Evolutionary conservation across 805 yeast species (phyloP).

Genomic region (Nakazawaea siamensis): DNA sequence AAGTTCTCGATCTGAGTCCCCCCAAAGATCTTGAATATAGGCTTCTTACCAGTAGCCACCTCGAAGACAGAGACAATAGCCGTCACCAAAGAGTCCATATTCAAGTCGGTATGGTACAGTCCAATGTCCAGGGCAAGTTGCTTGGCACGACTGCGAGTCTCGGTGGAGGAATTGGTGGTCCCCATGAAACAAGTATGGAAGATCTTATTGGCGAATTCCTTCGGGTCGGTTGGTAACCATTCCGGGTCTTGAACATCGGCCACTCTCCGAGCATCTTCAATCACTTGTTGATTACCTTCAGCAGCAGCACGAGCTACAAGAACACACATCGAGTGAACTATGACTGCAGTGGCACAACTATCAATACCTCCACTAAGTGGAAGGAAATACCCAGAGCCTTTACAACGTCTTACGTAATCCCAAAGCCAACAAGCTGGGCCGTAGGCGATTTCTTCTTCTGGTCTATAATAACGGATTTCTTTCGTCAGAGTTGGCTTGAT

Average conservation of each 20-base stretch:
- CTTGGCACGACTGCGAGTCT: slow-evolving; percentile 78
- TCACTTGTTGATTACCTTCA: slow-evolving; percentile 68
- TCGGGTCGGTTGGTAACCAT: slow-evolving; percentile 69
- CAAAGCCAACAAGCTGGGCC: slow-evolving; percentile 99
- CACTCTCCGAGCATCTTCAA: slow-evolving; percentile 63
- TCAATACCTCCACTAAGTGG: slow-evolving; percentile 98
- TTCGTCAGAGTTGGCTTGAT: slow-evolving; percentile 48
- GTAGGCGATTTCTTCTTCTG: slow-evolving; percentile 93
- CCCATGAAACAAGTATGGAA: slow-evolving; percentile 97
- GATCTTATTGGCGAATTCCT: slow-evolving; percentile 64
- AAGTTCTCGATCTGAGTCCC: slow-evolving; percentile 87
- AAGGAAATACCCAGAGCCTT: slow-evolving; percentile 83
- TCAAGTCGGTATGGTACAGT: slow-evolving; percentile 83
- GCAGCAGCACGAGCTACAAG: slow-evolving; percentile 64
- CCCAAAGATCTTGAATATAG: slow-evolving; percentile 86
- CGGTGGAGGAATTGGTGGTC: slow-evolving; percentile 82
- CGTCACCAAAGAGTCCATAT: slow-evolving; percentile 78
- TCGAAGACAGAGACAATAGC: slow-evolving; percentile 74
- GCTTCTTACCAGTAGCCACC: slow-evolving; percentile 83
- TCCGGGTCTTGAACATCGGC: slow-evolving; percentile 42
- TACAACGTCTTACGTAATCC: slow-evolving; percentile 92
- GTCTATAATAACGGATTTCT: slow-evolving; percentile 57
- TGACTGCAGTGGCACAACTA: slow-evolving; percentile 94
- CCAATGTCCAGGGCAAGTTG: slow-evolving; percentile 71
- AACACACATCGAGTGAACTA: slow-evolving; percentile 91